Evolutionary conservation across 2,329 filamentous ascomycete genomes (phyloP).

Genomic region (Blastomyces gilchristii): DNA sequence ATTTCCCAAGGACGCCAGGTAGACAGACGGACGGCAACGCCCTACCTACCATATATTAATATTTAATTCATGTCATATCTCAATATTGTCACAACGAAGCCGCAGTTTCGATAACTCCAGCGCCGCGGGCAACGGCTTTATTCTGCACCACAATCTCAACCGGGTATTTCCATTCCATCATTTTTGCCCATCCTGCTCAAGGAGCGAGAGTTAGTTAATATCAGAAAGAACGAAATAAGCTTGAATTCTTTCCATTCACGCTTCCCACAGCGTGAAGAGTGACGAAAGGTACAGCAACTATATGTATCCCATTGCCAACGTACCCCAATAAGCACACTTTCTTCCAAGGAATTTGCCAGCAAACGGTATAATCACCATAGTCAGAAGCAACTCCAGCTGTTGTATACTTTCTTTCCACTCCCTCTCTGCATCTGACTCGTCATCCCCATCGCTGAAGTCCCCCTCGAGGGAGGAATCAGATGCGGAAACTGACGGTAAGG

Average conservation of each 20-base stretch:
- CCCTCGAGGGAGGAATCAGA: constrained; percentile 41
- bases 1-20: background rate
- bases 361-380: constrained; percentile 90
- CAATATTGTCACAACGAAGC: constrained; percentile 27
- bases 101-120: constrained; percentile 51
- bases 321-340: constrained; percentile 95
- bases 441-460: constrained; percentile 45
- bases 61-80: background rate
- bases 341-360: constrained; percentile 89
- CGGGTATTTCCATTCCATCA: constrained; percentile 89
- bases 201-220: constrained; percentile 11
- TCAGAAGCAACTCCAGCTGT: constrained; percentile 83
- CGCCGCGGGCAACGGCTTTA: constrained; percentile 53
- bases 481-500: constrained; percentile 31
- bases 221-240: background rate
- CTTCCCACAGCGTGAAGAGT: background rate
- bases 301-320: constrained; percentile 12
- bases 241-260: constrained; percentile 16
- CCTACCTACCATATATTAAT: constrained; percentile 3
- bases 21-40: background rate
- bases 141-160: constrained; percentile 59
- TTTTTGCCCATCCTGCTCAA: constrained; percentile 69
- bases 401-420: constrained; percentile 94
- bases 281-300: background rate
- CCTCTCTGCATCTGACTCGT: constrained; percentile 73